Evolutionary conservation across 1,284 basidiomycete genomes (phyloP), one percentile per base, ranked within the genome.

Genomic region (Neonothopanus nambi): DNA sequence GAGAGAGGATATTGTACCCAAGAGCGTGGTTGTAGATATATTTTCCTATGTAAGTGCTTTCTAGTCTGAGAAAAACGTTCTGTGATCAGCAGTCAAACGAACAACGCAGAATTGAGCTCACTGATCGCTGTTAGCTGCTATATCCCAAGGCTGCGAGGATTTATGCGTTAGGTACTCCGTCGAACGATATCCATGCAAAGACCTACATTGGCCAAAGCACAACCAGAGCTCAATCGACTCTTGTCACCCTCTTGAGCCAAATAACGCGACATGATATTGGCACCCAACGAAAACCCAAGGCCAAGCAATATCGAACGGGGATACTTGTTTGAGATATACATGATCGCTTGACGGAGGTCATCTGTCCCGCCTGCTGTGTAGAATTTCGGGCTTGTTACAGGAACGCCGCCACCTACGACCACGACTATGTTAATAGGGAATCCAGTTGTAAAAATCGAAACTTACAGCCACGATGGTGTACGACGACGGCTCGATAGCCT

Each of bases 261-360:
- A 70, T 97, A 98, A 58, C 93, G 83, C n/a, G 92, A 89, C 58
- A 99, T 73, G 39, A 98, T 88, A 64, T 93, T 93, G 36, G 95
- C 93, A 48, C 96, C 97, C 43, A 99, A 82, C 3, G 93, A 97
- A 74, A 98, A 99, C 5, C 94, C 94, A 24, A 97, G 73, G 11
- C 92, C 96, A 30, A 95, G 74, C 37, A 98, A 73, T 6, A 88
- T 89, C 0, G 95, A 92, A 20, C 80, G 71, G 2, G 97, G 95
- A 63, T 88, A 95, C 55, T 75, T 71, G 55, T 82, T 70, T 5
- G 85, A 78, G 48, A 98, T 81, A 70, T 91, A 90, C 65, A 90
- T 79, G 41, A 95, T 70, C 1, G 93, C 90, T 51, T 85, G 85
- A 42, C 93, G 85, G 33, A 95, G 75, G 71, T 98, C 95, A 58